Evolutionary conservation across 106 monocot genomes (phyloP).

Genomic region (Dioscorea alata): DNA sequence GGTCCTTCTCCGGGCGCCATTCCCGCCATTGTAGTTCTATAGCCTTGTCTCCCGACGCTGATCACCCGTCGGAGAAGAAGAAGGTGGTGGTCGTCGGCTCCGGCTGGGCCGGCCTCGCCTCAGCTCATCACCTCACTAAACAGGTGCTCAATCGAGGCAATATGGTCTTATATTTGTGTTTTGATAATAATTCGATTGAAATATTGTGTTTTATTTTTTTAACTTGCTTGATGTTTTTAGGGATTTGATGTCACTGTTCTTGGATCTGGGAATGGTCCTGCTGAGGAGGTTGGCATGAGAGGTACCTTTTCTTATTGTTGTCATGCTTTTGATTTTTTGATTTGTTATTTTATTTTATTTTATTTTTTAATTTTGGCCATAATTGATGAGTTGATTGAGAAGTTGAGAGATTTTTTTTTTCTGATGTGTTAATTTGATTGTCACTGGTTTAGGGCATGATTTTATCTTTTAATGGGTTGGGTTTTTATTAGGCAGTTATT

Average conservation of each 20-base stretch:
- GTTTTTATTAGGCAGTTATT: too few species aligned
- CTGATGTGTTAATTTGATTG: too few species aligned
- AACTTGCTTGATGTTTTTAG: conserved; percentile 13
- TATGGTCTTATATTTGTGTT: not conserved
- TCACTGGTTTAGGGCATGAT: too few species aligned
- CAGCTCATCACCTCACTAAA: conserved; percentile 68
- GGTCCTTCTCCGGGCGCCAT: not conserved
- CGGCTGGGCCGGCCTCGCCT: conserved; percentile 71
- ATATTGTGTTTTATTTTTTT: not conserved
- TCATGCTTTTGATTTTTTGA: not conserved
- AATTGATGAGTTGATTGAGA: too few species aligned
- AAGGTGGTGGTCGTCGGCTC: conserved; percentile 71
- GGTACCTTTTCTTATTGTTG: conserved; percentile 11
- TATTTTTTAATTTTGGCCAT: too few species aligned
- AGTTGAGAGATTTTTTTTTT: too few species aligned
- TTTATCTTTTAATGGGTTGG: too few species aligned
- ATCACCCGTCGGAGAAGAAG: conserved; percentile 12
- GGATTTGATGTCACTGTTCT: conserved; percentile 66
- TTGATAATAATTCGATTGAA: not conserved
- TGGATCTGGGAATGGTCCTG: conserved; percentile 30
- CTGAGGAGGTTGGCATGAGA: conserved; percentile 46
- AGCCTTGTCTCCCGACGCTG: not conserved
- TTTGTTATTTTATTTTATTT: not conserved
- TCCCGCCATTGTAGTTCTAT: conserved; percentile 14
- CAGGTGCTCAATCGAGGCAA: conserved; percentile 17